These are phyloP conservation scores for Rutstroemia sp. DNA, from an alignment of 2,329 filamentous ascomycete genomes.

Conservation along the genomic window DNA sequence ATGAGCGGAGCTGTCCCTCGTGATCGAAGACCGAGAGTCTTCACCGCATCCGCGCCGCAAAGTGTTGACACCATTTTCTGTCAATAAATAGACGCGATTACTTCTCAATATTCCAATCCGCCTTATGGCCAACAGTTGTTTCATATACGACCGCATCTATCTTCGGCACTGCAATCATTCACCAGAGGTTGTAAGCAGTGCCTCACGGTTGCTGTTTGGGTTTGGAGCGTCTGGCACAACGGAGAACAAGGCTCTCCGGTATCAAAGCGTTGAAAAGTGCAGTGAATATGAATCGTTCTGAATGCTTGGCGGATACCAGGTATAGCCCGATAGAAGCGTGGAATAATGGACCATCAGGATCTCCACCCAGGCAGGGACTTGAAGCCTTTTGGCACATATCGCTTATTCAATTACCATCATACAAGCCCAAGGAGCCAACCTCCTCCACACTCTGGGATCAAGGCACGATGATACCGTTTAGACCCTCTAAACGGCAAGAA, in stretches of 20 bases:
- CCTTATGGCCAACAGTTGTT: background rate
- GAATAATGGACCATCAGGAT: constrained; percentile 1
- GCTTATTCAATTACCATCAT: background rate
- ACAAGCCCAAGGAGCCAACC: background rate
- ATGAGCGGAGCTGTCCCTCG: background rate
- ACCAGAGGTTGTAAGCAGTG: background rate
- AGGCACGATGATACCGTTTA: background rate
- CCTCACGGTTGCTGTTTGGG: constrained; percentile 1
- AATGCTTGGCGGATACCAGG: background rate
- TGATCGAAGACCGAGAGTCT: background rate
- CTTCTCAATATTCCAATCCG: background rate
- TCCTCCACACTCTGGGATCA: background rate
- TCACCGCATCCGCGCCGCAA: background rate
- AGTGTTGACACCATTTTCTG: background rate
- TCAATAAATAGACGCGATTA: background rate
- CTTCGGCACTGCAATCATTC: background rate
- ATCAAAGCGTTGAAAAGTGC: background rate
- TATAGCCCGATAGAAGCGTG: background rate
- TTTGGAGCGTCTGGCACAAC: background rate
- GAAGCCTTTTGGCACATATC: constrained; percentile 2
- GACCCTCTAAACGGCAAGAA: background rate
- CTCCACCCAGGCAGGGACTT: background rate
- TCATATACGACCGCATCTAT: background rate
- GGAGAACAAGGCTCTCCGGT: background rate
- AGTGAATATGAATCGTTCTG: background rate